Conservation (phyloP, 345 rosid genomes). For the Toxicodendron radicans region DNA sequence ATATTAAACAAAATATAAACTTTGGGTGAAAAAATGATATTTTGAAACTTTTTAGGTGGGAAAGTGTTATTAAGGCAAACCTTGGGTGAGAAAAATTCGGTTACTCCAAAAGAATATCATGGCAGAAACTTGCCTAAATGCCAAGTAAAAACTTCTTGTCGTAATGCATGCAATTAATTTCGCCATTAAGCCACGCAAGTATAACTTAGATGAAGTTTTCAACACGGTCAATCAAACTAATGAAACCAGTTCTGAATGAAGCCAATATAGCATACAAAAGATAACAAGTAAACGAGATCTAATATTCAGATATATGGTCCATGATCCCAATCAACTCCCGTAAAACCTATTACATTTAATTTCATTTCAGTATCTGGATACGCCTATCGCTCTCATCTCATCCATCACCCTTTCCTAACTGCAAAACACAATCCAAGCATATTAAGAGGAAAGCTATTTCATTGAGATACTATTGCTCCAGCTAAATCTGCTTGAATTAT, state of each 20-base stretch:
- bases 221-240: not conserved
- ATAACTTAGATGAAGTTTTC: not conserved
- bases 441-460: constrained; percentile 4
- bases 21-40: too few relatives aligned
- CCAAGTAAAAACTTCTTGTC: too few relatives aligned
- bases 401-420: constrained; percentile 4
- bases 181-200: too few relatives aligned
- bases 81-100: too few relatives aligned
- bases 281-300: not conserved
- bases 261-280: not conserved
- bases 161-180: too few relatives aligned
- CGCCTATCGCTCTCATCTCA: too few relatives aligned
- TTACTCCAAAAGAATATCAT: too few relatives aligned
- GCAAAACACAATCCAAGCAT: constrained; percentile 22
- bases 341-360: not conserved
- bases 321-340: not conserved
- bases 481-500: constrained; percentile 39
- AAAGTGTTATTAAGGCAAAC: too few relatives aligned
- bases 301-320: not conserved
- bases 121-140: too few relatives aligned
- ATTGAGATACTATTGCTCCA: constrained; percentile 22
- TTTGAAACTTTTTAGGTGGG: too few relatives aligned
- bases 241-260: not conserved
- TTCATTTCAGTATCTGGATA: not conserved
- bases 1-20: too few relatives aligned